These are phyloP conservation scores for Psidium friedrichsthalianum DNA, from an alignment of 345 rosid species.

Conservation along the genomic window DNA sequence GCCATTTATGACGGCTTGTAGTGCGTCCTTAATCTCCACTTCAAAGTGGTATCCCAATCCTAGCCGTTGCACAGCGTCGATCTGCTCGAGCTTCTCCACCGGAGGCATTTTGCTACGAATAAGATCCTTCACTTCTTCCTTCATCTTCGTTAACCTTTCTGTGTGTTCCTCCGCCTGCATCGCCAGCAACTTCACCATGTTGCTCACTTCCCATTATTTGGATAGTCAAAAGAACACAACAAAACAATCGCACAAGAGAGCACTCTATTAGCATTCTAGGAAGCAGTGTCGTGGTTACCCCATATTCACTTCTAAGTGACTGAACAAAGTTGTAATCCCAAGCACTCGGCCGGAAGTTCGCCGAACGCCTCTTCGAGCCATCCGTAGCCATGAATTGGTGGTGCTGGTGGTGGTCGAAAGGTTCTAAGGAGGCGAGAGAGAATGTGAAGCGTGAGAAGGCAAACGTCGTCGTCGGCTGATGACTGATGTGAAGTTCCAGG, in stretches of 20 bases:
- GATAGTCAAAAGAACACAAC: neutral
- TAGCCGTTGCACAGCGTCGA: constrained; percentile 9
- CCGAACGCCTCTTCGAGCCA: neutral
- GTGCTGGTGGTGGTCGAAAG: neutral
- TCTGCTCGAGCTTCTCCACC: neutral
- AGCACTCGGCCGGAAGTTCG: constrained; percentile 4
- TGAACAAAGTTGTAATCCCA: constrained; percentile 5
- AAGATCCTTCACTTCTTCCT: neutral
- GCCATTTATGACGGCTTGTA: neutral
- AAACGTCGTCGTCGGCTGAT: neutral
- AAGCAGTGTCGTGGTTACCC: neutral
- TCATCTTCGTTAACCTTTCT: neutral
- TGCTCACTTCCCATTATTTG: neutral
- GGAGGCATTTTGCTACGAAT: neutral
- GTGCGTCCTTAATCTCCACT: constrained; percentile 1
- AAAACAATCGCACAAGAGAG: neutral
- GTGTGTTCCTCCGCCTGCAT: neutral
- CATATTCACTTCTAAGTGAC: neutral
- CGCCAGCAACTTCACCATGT: neutral
- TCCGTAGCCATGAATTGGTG: neutral
- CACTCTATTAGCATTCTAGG: neutral
- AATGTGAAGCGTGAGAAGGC: neutral
- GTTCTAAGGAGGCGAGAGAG: neutral
- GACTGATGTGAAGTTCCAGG: neutral
- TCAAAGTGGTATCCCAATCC: constrained; percentile 12